Percentiles rank a stretch among this genome's conserved stretches.
These are phyloP conservation scores for Rhodotorula sp. DNA, from an alignment of 1,284 basidiomycete genomes.

Conservation along the genomic window DNA sequence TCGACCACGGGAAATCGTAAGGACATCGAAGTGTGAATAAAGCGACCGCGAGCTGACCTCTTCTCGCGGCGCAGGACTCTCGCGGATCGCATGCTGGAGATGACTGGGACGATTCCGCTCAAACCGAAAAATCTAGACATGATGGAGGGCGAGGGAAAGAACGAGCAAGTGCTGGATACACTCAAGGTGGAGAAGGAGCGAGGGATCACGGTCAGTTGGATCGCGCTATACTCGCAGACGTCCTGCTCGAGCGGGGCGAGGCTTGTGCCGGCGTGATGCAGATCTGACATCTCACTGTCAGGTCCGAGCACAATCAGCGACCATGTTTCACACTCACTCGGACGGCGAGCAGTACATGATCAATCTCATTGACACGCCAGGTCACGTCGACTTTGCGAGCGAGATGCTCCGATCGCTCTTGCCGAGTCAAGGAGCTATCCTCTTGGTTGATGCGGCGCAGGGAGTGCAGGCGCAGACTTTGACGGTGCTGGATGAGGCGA, in stretches of 20 bases:
- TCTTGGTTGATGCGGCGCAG: constrained; percentile 86
- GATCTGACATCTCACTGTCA: not conserved
- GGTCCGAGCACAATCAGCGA: constrained; percentile 47
- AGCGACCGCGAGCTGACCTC: not conserved
- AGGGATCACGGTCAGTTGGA: constrained; percentile 82
- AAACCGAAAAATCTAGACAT: constrained; percentile 1
- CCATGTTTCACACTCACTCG: constrained; percentile 66
- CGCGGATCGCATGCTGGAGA: constrained; percentile 70
- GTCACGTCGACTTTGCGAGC: constrained; percentile 95
- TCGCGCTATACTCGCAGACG: constrained; percentile 62
- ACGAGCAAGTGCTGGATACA: constrained; percentile 90
- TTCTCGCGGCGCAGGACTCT: constrained; percentile 57
- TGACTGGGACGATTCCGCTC: constrained; percentile 70
- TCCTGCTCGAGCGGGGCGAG: not conserved
- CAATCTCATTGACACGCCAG: constrained; percentile 96
- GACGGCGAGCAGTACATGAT: constrained; percentile 68
- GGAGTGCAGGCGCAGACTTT: constrained; percentile 97
- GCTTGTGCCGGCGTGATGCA: too few relatives aligned
- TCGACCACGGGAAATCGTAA: constrained; percentile 70
- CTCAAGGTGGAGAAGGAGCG: constrained; percentile 94
- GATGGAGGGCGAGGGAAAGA: constrained; percentile 62
- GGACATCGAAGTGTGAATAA: too few relatives aligned
- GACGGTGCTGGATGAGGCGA: constrained; percentile 87
- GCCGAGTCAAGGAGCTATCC: constrained; percentile 88
- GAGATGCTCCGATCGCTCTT: constrained; percentile 90